phyloP scores from a whole-genome alignment of 371 early-diverging fungal species.

The Cladochytrium tenue region DNA sequence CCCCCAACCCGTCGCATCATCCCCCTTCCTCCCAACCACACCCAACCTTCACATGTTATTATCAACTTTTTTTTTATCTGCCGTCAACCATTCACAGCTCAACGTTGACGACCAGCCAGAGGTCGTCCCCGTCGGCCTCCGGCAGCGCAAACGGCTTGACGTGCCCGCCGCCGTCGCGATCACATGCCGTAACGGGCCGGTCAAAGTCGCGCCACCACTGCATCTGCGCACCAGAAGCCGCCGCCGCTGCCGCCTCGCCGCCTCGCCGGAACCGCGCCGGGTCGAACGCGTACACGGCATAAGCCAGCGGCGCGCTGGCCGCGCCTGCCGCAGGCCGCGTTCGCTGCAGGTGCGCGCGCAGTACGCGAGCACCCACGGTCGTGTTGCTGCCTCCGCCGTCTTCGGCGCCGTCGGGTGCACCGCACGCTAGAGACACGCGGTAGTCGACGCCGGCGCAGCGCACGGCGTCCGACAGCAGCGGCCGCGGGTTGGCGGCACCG shows the following conservation, averaged over 20 bases:
- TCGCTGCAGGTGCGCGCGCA: constrained; percentile 21
- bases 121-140: constrained; percentile 4
- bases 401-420: neutral
- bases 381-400: neutral
- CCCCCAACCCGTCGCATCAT: too few relatives aligned
- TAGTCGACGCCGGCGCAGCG: constrained; percentile 38
- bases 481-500: constrained; percentile 1
- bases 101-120: constrained; percentile 9
- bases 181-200: constrained; percentile 34
- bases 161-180: constrained; percentile 30
- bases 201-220: constrained; percentile 12
- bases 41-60: too few relatives aligned
- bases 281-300: constrained; percentile 30
- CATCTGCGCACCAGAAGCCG: neutral
- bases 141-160: constrained; percentile 26
- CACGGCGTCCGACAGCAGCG: constrained; percentile 17
- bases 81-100: too few relatives aligned
- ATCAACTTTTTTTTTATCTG: too few relatives aligned
- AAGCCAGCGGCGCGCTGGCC: constrained; percentile 17
- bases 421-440: constrained; percentile 24
- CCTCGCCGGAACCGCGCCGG: constrained; percentile 2
- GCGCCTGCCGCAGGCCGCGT: neutral
- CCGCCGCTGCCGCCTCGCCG: neutral
- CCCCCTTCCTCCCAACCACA: too few relatives aligned
- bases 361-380: neutral